Conservation (phyloP, 2,329 filamentous ascomycete species). For the Dichotomopilus funicola region DNA sequence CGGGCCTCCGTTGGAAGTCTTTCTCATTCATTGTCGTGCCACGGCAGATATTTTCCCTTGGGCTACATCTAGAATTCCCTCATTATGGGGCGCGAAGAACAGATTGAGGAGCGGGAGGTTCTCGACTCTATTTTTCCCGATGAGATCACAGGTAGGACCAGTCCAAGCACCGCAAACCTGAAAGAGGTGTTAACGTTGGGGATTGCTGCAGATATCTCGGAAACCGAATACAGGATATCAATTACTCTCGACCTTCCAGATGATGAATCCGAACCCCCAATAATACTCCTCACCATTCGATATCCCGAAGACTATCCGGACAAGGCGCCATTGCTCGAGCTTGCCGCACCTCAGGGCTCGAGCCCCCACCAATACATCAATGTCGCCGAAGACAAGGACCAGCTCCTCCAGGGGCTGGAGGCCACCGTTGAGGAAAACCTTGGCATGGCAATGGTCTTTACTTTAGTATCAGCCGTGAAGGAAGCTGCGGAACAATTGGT, state of each 20-base stretch:
- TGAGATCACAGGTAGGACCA: conserved; percentile 74
- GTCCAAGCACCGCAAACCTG: no score
- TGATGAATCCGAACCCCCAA: conserved; percentile 59
- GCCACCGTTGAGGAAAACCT: conserved; percentile 84
- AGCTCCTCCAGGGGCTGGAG: conserved; percentile 63
- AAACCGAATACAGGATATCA: conserved; percentile 79
- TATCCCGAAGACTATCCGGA: conserved; percentile 93
- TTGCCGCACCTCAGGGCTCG: conserved; percentile 66
- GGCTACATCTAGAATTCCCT: not conserved
- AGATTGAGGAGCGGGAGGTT: conserved; percentile 92
- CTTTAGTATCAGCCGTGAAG: conserved; percentile 78
- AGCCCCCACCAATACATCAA: conserved; percentile 66
- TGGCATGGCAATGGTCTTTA: conserved; percentile 97
- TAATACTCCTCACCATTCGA: conserved; percentile 73
- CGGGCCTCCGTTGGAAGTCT: not conserved
- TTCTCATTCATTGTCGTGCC: not conserved
- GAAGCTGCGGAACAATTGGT: conserved; percentile 86
- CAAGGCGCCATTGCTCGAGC: conserved; percentile 72
- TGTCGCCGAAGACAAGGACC: conserved; percentile 70
- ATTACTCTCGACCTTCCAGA: conserved; percentile 74
- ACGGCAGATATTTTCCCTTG: no score
- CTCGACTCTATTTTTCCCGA: conserved; percentile 98
- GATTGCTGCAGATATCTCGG: conserved; percentile 67
- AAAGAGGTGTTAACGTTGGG: no score
- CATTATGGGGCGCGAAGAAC: conserved; percentile 68